Percentiles rank a stretch among this genome's conserved stretches.
phyloP scores from a whole-genome alignment of 805 yeast species.

The Teunomyces aglyptinius region DNA sequence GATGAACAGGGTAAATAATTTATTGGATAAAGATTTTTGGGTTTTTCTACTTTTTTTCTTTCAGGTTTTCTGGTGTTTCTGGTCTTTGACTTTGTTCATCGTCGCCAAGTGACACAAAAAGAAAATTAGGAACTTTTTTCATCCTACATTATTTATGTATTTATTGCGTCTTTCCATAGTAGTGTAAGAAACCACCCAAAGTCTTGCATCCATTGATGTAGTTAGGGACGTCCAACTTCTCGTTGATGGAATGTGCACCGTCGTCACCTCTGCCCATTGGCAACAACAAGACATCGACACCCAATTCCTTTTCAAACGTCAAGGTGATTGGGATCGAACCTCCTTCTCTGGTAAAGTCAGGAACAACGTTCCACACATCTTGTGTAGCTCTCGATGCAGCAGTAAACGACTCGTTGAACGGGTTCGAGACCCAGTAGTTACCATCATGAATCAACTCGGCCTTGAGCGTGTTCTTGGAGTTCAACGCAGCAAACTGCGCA shows the following conservation, averaged over 20 bases:
- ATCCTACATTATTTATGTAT: no score
- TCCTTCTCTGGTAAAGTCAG: conserved; percentile 98
- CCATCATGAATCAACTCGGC: conserved; percentile 91
- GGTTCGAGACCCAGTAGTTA: conserved; percentile 93
- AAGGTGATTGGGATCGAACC: conserved; percentile 98
- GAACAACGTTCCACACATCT: conserved; percentile 91
- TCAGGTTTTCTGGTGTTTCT: not conserved
- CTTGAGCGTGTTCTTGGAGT: conserved; percentile 71
- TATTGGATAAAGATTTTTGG: not conserved
- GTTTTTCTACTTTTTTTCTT: not conserved
- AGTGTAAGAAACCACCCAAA: conserved; percentile 89
- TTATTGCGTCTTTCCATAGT: conserved; percentile 45
- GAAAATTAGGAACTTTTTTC: not conserved
- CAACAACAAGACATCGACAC: conserved; percentile 80
- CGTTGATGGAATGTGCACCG: conserved; percentile 98
- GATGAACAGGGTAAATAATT: no score
- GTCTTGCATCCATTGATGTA: conserved; percentile 93
- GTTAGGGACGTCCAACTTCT: conserved; percentile 84
- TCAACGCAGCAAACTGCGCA: conserved; percentile 60
- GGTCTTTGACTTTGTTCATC: not conserved
- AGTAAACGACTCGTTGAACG: conserved; percentile 85
- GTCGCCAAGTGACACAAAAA: not conserved
- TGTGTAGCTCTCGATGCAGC: conserved; percentile 95
- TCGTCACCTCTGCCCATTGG: conserved; percentile 99
- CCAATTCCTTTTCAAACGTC: conserved; percentile 84